These are phyloP conservation scores for Chrysoporthe deuterocubensis DNA, from an alignment of 2,329 filamentous ascomycete genomes.

Conservation along the genomic window DNA sequence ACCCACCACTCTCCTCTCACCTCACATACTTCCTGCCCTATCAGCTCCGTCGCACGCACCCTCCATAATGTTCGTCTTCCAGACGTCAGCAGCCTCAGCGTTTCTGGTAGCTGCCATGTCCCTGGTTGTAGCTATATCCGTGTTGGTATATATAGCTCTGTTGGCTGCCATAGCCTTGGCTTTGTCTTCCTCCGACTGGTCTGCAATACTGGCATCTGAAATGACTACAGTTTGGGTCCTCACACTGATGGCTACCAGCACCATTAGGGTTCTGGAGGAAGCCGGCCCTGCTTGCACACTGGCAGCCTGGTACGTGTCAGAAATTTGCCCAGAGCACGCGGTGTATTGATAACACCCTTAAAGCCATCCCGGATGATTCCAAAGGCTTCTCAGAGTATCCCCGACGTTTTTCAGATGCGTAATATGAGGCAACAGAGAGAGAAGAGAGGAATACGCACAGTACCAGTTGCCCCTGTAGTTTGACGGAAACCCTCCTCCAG, in stretches of 20 bases:
- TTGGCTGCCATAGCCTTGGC: neutral
- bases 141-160: neutral
- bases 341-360: neutral
- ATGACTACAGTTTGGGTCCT: neutral
- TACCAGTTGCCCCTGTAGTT: neutral
- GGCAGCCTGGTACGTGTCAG: constrained; percentile 5
- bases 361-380: neutral
- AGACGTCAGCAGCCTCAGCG: neutral
- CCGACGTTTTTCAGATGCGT: neutral
- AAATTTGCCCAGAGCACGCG: neutral
- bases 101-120: neutral
- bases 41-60: neutral
- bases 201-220: neutral
- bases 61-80: neutral
- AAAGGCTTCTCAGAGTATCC: neutral
- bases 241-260: neutral
- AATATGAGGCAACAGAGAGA: neutral
- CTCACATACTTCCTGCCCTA: neutral
- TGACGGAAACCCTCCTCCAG: neutral
- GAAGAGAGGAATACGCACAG: neutral
- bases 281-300: neutral
- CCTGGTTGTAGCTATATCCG: neutral
- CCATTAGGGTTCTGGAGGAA: neutral
- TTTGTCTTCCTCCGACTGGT: no score
- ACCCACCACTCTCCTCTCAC: neutral